Evolutionary conservation across 805 yeast genomes (phyloP), one percentile per base, ranked within the genome.

Genomic region (Ogataea pini): DNA sequence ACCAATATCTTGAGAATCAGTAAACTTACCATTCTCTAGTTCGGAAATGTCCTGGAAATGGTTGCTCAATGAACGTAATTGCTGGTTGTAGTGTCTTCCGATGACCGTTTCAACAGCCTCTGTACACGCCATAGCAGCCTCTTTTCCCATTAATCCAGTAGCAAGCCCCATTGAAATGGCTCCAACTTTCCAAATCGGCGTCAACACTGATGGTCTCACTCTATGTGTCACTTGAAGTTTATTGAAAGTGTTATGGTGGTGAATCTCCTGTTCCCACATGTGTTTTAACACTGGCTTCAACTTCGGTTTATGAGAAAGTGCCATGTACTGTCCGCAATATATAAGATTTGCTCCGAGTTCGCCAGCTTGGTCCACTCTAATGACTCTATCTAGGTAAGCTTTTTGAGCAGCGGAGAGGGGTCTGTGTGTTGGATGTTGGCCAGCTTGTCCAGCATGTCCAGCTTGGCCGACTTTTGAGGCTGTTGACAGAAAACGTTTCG

Each of bases 121-220:
- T 0, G 99, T 94, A 65, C 99, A 94, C 1, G 99, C 98, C 99
- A 94, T 94, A 2, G 99, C 98, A 2, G 96, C 97, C 64, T 92
- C 97, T 61, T 89, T 89, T 14, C 97, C 85, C 53, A 90, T 68
- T 46, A 86, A 58, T 0, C 96, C 97, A 0, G 98, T 94, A 1
- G 84, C 86, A 1, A 82, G 80, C 3, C 99, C 99, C 72, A 94
- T 75, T 0, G 83, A 83, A 42, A 86, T 75, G 0, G 99, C 98
- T 3, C 97, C 98, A 0, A 79, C 67, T 64, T 87, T 90, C 99
- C 99, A 94, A 1, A 89, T 60, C 1, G 99, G 99, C 0, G 98
- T 91, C 34, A 94, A 68, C 13, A 94, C 59, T 0, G 97, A 89
- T 3, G 99, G 99, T 59, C 99, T 79, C 1, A 91, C 96, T 42